Evolutionary conservation across 2,329 filamentous ascomycete genomes (phyloP).

Genomic region (Ophiostoma angusticollis): DNA sequence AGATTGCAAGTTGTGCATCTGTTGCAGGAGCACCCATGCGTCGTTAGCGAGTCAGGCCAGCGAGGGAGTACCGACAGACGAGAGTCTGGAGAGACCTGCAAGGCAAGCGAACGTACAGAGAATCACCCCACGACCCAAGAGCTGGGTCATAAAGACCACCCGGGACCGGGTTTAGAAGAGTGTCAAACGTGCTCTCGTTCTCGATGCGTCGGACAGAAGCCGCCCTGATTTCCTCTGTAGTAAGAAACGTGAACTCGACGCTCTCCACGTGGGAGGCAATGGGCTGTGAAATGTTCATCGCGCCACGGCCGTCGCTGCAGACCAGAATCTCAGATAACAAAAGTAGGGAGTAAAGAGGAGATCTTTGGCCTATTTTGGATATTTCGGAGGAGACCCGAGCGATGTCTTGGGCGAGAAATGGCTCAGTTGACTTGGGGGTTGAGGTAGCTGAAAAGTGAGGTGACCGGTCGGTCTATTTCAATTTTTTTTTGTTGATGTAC

Average conservation of each 20-base stretch:
- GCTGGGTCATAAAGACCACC: constrained; percentile 89
- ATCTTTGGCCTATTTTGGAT: too few species aligned
- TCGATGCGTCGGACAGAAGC: constrained; percentile 92
- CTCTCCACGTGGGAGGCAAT: constrained; percentile 71
- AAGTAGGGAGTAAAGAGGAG: too few species aligned
- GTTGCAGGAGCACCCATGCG: too few species aligned
- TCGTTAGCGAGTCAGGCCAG: background rate
- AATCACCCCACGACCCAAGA: constrained; percentile 78
- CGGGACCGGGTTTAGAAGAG: constrained; percentile 73
- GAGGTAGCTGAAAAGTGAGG: too few species aligned
- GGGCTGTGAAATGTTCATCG: constrained; percentile 66
- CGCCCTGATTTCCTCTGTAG: constrained; percentile 67
- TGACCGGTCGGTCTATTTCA: background rate
- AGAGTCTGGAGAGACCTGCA: background rate
- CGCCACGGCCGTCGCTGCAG: constrained; percentile 6
- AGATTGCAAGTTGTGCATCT: constrained; percentile 91
- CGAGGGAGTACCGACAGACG: background rate
- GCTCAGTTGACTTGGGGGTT: too few species aligned
- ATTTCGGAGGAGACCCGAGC: too few species aligned
- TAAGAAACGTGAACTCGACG: constrained; percentile 82
- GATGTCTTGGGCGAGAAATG: too few species aligned
- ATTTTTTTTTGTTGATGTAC: constrained; percentile 2
- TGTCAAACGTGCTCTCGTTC: constrained; percentile 90
- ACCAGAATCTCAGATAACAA: background rate
- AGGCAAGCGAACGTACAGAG: constrained; percentile 49